Percentiles rank a stretch among this genome's conserved stretches.
Conservation (phyloP, 441 rosid species). For the Erodium texanum region DNA sequence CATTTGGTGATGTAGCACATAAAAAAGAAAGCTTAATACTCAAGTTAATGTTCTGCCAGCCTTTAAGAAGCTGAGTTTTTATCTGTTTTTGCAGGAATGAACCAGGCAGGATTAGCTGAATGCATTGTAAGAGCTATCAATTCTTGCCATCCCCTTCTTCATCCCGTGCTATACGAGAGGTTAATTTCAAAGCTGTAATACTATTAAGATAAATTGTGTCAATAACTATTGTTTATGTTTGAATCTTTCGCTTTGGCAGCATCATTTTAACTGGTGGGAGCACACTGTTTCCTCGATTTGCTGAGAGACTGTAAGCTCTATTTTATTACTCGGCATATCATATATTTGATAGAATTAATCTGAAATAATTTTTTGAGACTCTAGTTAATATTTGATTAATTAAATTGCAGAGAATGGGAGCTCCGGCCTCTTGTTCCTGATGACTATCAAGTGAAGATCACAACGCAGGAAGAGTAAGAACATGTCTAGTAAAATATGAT, state of each 20-base stretch:
- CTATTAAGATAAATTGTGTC: neutral
- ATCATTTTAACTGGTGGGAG: too few species aligned
- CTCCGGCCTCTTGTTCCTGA: constrained; percentile 93
- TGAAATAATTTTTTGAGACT: neutral
- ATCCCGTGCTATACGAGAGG: constrained; percentile 86
- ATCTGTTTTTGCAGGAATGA: constrained; percentile 53
- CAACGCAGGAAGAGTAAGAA: constrained; percentile 73
- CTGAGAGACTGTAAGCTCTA: constrained; percentile 66
- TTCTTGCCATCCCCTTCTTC: constrained; percentile 77
- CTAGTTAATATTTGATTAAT: constrained; percentile 7
- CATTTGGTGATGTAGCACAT: neutral
- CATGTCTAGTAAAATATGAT: constrained; percentile 15
- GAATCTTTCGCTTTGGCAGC: neutral
- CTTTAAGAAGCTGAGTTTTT: neutral
- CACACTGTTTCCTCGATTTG: neutral
- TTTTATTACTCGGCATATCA: constrained; percentile 8
- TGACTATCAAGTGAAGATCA: constrained; percentile 63
- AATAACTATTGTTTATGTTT: too few species aligned
- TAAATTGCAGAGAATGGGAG: constrained; percentile 59
- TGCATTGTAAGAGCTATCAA: constrained; percentile 87
- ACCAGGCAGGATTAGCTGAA: constrained; percentile 93
- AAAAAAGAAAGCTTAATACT: neutral
- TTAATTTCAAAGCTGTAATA: constrained; percentile 15
- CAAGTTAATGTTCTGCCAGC: neutral
- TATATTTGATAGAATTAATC: neutral